Evolutionary conservation across 164 flowering plant species (phyloP).

Genomic region (Kingdonia uniflora): DNA sequence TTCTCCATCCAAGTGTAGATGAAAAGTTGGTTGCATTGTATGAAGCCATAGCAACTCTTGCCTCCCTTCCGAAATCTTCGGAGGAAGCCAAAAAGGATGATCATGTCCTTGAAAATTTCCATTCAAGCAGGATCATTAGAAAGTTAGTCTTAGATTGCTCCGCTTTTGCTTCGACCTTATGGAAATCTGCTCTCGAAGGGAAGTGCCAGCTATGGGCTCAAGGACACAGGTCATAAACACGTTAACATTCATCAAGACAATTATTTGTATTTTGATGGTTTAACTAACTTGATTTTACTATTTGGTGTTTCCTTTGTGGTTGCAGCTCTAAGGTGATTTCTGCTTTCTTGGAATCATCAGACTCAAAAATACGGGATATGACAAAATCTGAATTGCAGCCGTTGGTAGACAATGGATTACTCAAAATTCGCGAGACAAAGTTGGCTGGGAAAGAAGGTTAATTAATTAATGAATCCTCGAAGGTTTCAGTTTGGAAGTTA

Average conservation of each 20-base stretch:
- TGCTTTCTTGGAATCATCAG: constrained; percentile 65
- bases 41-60: constrained; percentile 59
- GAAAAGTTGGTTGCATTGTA: constrained; percentile 52
- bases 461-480: no score
- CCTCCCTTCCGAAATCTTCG: constrained; percentile 49
- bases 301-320: constrained; percentile 2
- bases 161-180: constrained; percentile 56
- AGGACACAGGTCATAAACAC: constrained; percentile 75
- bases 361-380: constrained; percentile 30
- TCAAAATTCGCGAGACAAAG: constrained; percentile 36
- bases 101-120: constrained; percentile 83
- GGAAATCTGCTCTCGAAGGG: constrained; percentile 68
- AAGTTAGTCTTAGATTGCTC: constrained; percentile 75
- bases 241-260: neutral
- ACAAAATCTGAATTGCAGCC: constrained; percentile 53
- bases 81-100: constrained; percentile 30
- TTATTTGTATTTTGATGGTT: neutral
- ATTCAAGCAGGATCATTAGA: constrained; percentile 83
- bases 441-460: constrained; percentile 6
- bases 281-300: constrained; percentile 2
- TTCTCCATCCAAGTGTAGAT: constrained; percentile 45
- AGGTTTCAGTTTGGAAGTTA: no score
- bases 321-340: constrained; percentile 65
- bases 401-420: constrained; percentile 49
- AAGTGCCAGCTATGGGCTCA: constrained; percentile 59